Percentiles rank a stretch among this genome's conserved stretches.
Evolutionary conservation across 495 filamentous ascomycete species (phyloP).

Genomic region (Podospora comata): DNA sequence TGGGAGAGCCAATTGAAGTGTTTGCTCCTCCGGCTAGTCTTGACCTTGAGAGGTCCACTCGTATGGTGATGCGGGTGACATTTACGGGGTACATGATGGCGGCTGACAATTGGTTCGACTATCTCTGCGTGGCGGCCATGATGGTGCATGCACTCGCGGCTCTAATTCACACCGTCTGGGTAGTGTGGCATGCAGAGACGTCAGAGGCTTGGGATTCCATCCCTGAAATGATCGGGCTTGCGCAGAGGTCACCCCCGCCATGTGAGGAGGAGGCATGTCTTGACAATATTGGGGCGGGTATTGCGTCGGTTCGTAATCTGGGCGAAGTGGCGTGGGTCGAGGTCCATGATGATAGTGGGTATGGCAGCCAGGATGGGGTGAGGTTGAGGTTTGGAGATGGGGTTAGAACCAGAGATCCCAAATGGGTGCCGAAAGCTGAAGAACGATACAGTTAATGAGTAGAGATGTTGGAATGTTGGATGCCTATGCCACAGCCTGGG

Average conservation of each 20-base stretch:
- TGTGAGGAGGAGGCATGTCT: not conserved
- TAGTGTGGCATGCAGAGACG: not conserved
- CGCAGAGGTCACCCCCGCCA: not conserved
- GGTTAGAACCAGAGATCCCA: not conserved
- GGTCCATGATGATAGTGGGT: not conserved
- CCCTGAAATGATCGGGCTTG: not conserved
- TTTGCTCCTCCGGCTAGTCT: not conserved
- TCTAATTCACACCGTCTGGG: not conserved
- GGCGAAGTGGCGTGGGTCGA: not conserved
- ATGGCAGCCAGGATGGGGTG: not conserved
- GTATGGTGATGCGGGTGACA: not conserved
- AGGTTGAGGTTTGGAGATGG: not conserved
- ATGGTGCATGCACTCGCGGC: not conserved
- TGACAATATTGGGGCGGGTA: not conserved
- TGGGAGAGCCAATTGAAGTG: not conserved
- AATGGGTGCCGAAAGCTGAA: not conserved
- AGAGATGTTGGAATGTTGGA: no score
- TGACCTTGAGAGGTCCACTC: not conserved
- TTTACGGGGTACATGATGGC: not conserved
- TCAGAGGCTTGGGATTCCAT: not conserved
- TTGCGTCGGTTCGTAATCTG: not conserved
- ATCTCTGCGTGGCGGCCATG: not conserved
- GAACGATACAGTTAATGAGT: not conserved
- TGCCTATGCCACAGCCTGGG: no score
- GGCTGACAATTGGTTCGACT: not conserved